Evolutionary conservation across 345 rosid species (phyloP).

Genomic region (Dovyalis caffra): DNA sequence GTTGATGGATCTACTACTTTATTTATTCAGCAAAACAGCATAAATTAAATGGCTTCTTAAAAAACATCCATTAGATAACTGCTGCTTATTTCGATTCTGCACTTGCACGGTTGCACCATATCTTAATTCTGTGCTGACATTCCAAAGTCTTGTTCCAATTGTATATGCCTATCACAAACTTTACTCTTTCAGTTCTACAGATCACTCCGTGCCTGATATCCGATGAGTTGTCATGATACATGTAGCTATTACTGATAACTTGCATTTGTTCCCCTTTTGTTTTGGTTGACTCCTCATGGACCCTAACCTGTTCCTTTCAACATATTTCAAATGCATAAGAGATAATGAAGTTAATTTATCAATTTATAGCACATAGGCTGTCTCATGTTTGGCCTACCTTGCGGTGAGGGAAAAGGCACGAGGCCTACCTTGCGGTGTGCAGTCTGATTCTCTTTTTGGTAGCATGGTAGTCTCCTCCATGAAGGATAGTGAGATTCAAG

Average conservation of each 20-base stretch:
- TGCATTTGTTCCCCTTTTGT: background rate
- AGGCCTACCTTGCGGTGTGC: too few species aligned
- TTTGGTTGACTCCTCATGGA: background rate
- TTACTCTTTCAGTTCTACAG: background rate
- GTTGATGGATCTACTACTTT: too few species aligned
- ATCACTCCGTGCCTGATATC: background rate
- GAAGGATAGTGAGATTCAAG: background rate
- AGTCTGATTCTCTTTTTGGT: background rate
- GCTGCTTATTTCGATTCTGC: too few species aligned
- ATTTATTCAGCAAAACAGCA: too few species aligned
- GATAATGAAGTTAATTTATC: background rate
- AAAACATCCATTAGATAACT: too few species aligned
- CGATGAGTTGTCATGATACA: too few species aligned
- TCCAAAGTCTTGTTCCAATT: too few species aligned
- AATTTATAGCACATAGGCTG: background rate
- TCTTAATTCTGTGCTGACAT: too few species aligned
- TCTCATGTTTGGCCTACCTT: background rate
- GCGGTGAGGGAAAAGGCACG: background rate
- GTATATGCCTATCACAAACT: background rate
- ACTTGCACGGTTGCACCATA: too few species aligned
- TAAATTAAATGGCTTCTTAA: too few species aligned
- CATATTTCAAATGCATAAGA: background rate
- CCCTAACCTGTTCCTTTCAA: background rate
- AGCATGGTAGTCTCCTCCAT: background rate
- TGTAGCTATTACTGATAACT: too few species aligned